These are phyloP conservation scores for Kokia cookei DNA, from an alignment of 441 rosid genomes.

Conservation along the genomic window DNA sequence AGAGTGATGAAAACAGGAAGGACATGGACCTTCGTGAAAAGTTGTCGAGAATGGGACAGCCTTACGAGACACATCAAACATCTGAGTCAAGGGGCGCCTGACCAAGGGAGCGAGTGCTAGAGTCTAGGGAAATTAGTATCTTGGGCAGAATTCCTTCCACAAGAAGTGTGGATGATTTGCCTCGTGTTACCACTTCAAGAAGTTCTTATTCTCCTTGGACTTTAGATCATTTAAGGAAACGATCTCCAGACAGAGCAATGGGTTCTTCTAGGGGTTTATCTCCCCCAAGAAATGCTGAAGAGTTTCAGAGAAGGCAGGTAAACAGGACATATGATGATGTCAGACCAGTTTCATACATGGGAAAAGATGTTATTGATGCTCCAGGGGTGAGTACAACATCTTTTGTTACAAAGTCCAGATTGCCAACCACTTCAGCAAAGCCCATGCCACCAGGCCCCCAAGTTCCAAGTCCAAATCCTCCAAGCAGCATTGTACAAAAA, in stretches of 20 bases:
- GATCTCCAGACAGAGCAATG: slow-evolving; percentile 58
- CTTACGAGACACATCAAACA: slow-evolving; percentile 25
- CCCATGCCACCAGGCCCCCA: slow-evolving; percentile 40
- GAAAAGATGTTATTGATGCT: slow-evolving; percentile 48
- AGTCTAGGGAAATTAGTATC: slow-evolving; percentile 30
- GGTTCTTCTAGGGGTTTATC: slow-evolving; percentile 55
- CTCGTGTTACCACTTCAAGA: slow-evolving; percentile 40
- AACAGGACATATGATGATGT: slow-evolving; percentile 51
- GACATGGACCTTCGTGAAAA: slow-evolving; percentile 61
- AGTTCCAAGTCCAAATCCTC: slow-evolving; percentile 40
- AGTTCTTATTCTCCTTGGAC: slow-evolving; percentile 59
- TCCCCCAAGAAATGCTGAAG: slow-evolving; percentile 47
- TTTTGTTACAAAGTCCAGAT: slow-evolving; percentile 45
- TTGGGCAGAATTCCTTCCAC: slow-evolving; percentile 39
- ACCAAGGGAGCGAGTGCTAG: slow-evolving; percentile 37
- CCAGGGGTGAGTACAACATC: slow-evolving; percentile 41
- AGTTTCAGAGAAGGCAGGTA: slow-evolving; percentile 43
- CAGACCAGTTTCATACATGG: slow-evolving; percentile 47
- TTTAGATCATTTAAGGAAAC: slow-evolving; percentile 53
- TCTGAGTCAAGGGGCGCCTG: slow-evolving; percentile 2
- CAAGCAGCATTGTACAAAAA: slow-evolving; percentile 40
- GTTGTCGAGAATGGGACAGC: slow-evolving; percentile 50
- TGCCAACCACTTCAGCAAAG: slow-evolving; percentile 44
- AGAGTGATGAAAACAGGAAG: slow-evolving; percentile 35
- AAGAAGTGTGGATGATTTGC: slow-evolving; percentile 51